Evolutionary conservation across 2,329 filamentous ascomycete species (phyloP), one percentile per base, ranked within the genome.

Genomic region (Samsoniella hepiali): DNA sequence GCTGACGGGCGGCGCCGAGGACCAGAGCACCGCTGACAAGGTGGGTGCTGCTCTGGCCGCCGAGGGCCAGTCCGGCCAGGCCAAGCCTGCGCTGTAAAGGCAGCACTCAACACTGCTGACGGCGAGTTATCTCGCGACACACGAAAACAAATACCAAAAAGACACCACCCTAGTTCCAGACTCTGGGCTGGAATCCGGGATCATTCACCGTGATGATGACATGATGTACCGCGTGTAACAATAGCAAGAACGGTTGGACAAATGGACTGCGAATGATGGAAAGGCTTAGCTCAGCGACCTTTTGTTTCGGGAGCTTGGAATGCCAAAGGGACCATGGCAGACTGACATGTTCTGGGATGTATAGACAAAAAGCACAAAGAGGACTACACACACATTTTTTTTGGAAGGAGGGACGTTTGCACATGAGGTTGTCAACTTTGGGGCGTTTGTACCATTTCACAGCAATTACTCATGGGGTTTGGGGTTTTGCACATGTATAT

Each of bases 81-180:
- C 77, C 47, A 81, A 83, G 75, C 77, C 82, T 51, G 77, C 83
- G 40, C 75, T 87, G 69, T 87, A 78, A 79, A 70, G 13, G 29
- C 29, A 36, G 31, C 8, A 50, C 8, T 10, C 11, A 31, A 11
- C 10, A 38, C 31, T 44, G 3, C 22, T 27, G 8, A 9, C 11
- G 9, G 42, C 42, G 29, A 22, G 42, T 31, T 17, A 22, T 59
- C 32, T 10, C 9, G 15, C 44, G 45, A 34, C 15, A 29, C 5
- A 38, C 22, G 6, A 11, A 29, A 58, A 50, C 57, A 31, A 51
- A n/a, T 13, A 50, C 15, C 5, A n/a, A 15, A 40, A n/a, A 29
- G 13, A 50, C 15, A 40, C 3, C 6, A 22, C 51, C 13, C 34
- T 27, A 7, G 2, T 6, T 10, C 32, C 44, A 27, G 34, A 51